Evolutionary conservation across 257 asterid genomes (phyloP), one percentile per base, ranked within the genome.

Genomic region (Penstemon barbatus): DNA sequence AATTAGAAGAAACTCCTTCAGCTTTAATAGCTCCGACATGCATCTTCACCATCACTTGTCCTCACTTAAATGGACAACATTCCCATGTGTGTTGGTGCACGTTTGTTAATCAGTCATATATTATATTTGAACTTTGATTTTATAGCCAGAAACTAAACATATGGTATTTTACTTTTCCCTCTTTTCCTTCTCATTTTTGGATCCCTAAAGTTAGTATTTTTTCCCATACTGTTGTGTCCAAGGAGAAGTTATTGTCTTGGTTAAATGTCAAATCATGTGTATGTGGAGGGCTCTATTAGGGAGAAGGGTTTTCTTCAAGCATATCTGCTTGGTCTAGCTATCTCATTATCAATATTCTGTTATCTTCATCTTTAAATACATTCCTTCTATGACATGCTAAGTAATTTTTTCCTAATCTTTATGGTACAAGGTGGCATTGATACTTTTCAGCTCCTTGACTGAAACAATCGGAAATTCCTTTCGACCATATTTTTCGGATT

Each of bases 391-490:
- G 61, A 62, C 43, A 61, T 62, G 51, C 66, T 71, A 41, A 77
- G 46, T 18, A 36, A 46, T 57, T 41, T 54, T 79, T 74, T 61
- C 66, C 65, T 80, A 65, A 49, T 72, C 63, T 74, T 48, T 57
- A 12, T 79, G 76, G 63, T 69, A 67, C 78, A 74, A 94, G 99
- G 99, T 94, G 78, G 97, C 97, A 7, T 84, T 94, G 87, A 87
- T 94, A 80, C 96, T 94, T 63, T 94, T 94, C 87, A 94, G 97
- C 90, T 94, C 99, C 74, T 82, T 91, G 81, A 94, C 97, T n/a
- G 99, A 91, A 82, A 94, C 99, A 65, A 89, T 91, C 15, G 97
- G 97, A 81, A 85, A 75, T 68, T 91, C 97, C 46, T 94, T 94
- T 83, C 91, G 76, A 61, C 99, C 97, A 36, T 85, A 87, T 82